Evolutionary conservation across 768 basidiomycete species (phyloP).

Genomic region (Lactarius quietus): DNA sequence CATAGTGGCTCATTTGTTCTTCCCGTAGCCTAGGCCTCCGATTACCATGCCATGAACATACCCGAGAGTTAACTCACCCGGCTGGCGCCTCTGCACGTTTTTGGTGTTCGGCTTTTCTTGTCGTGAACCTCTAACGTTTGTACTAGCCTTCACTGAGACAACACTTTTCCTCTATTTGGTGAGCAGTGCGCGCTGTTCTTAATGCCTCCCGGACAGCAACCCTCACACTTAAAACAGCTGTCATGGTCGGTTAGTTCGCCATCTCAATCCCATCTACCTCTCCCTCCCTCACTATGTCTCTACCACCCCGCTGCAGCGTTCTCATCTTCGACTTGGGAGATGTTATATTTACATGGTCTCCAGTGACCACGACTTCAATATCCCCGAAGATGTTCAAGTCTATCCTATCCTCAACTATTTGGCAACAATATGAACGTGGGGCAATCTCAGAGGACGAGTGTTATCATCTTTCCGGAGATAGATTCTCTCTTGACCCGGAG

Average conservation of each 20-base stretch:
- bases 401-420: conserved; percentile 45
- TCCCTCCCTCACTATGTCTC: neutral
- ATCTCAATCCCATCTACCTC: neutral
- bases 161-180: too few species aligned
- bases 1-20: too few species aligned
- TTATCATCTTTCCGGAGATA: conserved; percentile 39
- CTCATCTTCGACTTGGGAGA: conserved; percentile 55
- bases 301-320: conserved; percentile 27
- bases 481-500: conserved; percentile 37
- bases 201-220: too few species aligned
- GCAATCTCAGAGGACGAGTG: conserved; percentile 43
- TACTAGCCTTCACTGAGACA: too few species aligned
- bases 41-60: too few species aligned
- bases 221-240: neutral
- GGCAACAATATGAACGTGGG: conserved; percentile 53
- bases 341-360: conserved; percentile 53
- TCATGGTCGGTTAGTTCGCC: neutral
- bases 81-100: too few species aligned
- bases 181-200: too few species aligned
- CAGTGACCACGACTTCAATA: conserved; percentile 42
- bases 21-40: too few species aligned
- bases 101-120: too few species aligned
- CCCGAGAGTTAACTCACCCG: too few species aligned
- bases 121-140: too few species aligned
- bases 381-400: conserved; percentile 39